These are phyloP conservation scores for Umbelopsis sp. DNA, from an alignment of 192 early-diverging fungal species.

Conservation along the genomic window DNA sequence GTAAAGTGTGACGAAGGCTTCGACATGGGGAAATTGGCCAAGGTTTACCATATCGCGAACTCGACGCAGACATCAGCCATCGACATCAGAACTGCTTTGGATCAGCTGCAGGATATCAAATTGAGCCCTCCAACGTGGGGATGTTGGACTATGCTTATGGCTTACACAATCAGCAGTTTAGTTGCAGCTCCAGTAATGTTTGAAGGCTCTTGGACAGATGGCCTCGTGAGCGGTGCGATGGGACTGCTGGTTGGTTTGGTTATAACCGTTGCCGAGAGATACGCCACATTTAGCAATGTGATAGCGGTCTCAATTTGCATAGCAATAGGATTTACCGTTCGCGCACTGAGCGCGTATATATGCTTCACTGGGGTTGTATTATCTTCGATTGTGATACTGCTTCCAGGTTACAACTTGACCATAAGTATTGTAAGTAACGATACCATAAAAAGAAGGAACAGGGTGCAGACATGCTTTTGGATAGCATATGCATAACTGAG, in stretches of 20 bases:
- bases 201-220: conserved; percentile 58
- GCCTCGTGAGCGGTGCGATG: conserved; percentile 47
- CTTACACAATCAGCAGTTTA: conserved; percentile 56
- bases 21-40: conserved; percentile 68
- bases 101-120: conserved; percentile 53
- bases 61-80: conserved; percentile 51
- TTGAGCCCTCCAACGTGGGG: conserved; percentile 56
- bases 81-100: conserved; percentile 47
- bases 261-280: conserved; percentile 57
- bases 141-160: conserved; percentile 48
- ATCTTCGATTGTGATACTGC: conserved; percentile 48
- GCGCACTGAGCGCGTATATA: conserved; percentile 9
- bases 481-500: too few species aligned
- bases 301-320: conserved; percentile 50
- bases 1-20: conserved; percentile 61
- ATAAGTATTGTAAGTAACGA: conserved; percentile 56
- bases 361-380: conserved; percentile 30
- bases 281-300: conserved; percentile 60
- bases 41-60: conserved; percentile 57
- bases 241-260: conserved; percentile 60
- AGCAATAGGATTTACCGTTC: conserved; percentile 25
- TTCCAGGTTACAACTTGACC: conserved; percentile 79
- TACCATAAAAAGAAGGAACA: too few species aligned
- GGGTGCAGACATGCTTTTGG: too few species aligned
- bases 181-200: conserved; percentile 63